Evolutionary conservation across 1,284 basidiomycete genomes (phyloP).

Genomic region (Apiotrichum akiyoshidainum): DNA sequence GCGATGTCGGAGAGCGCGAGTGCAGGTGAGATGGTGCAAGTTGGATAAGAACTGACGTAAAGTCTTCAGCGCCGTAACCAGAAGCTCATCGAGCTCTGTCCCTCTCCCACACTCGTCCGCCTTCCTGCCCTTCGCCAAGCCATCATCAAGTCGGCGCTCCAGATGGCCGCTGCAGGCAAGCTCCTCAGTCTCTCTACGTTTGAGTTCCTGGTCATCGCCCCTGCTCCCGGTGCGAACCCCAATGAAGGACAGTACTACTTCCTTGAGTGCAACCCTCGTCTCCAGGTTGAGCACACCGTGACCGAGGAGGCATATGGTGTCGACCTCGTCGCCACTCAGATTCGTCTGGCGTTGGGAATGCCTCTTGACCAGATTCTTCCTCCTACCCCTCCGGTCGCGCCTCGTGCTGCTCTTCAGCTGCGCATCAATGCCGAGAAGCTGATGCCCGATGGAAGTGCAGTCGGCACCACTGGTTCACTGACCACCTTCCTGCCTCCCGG

Average conservation of each 20-base stretch:
- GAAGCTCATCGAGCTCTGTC: slow-evolving; percentile 23
- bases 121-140: slow-evolving; percentile 12
- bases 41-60: not conserved
- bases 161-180: slow-evolving; percentile 16
- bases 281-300: slow-evolving; percentile 24
- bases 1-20: slow-evolving; percentile 20
- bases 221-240: not conserved
- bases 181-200: slow-evolving; percentile 19
- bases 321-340: slow-evolving; percentile 21
- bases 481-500: slow-evolving; percentile 6
- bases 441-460: slow-evolving; percentile 14
- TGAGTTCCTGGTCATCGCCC: slow-evolving; percentile 20
- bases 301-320: slow-evolving; percentile 23
- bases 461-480: slow-evolving; percentile 15
- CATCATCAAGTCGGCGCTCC: slow-evolving; percentile 15
- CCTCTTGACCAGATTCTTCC: slow-evolving; percentile 10
- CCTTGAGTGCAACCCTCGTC: slow-evolving; percentile 23
- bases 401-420: slow-evolving; percentile 19
- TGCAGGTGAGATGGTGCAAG: slow-evolving; percentile 11
- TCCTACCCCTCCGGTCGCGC: slow-evolving; percentile 2
- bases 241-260: slow-evolving; percentile 14
- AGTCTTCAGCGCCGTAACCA: slow-evolving; percentile 19
- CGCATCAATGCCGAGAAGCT: slow-evolving; percentile 22
- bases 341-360: slow-evolving; percentile 16
- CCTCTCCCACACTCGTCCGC: slow-evolving; percentile 13